A percentile compares a stretch with the other conserved stretches of the same genome.
Evolutionary conservation across 345 rosid genomes (phyloP).

Genomic region (Gynandropsis gynandra): DNA sequence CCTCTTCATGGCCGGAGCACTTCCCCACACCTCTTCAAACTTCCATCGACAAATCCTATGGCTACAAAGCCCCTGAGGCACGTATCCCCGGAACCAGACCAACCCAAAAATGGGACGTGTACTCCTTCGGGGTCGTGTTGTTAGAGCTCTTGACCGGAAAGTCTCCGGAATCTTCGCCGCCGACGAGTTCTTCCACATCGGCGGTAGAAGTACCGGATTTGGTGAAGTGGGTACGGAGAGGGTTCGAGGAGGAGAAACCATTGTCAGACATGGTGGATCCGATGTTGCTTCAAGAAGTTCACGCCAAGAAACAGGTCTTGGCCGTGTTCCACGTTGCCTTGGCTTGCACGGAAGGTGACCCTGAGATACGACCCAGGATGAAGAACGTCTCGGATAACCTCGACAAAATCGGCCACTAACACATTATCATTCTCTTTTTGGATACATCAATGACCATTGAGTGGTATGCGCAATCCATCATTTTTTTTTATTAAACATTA

Average conservation of each 20-base stretch:
- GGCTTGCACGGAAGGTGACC: constrained; percentile 67
- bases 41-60: constrained; percentile 36
- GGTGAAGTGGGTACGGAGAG: constrained; percentile 73
- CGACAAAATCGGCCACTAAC: too few species aligned
- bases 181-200: constrained; percentile 45
- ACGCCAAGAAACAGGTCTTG: constrained; percentile 61
- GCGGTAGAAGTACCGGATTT: constrained; percentile 57
- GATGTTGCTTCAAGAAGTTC: constrained; percentile 50
- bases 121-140: constrained; percentile 72
- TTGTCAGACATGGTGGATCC: constrained; percentile 78
- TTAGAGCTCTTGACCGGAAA: constrained; percentile 81
- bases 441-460: too few species aligned
- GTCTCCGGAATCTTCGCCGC: constrained; percentile 53
- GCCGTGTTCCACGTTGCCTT: constrained; percentile 70
- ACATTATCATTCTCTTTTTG: too few species aligned
- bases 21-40: constrained; percentile 38
- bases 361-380: constrained; percentile 84
- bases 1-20: constrained; percentile 54
- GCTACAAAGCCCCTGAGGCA: constrained; percentile 76
- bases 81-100: constrained; percentile 47
- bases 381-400: constrained; percentile 53
- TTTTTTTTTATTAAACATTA: too few species aligned
- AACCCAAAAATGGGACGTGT: constrained; percentile 77
- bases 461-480: too few species aligned
- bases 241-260: constrained; percentile 67